A percentile compares a stretch with the other conserved stretches of the same genome.
Evolutionary conservation across 2,329 filamentous ascomycete genomes (phyloP).

Genomic region (Karstenula rhodostoma): DNA sequence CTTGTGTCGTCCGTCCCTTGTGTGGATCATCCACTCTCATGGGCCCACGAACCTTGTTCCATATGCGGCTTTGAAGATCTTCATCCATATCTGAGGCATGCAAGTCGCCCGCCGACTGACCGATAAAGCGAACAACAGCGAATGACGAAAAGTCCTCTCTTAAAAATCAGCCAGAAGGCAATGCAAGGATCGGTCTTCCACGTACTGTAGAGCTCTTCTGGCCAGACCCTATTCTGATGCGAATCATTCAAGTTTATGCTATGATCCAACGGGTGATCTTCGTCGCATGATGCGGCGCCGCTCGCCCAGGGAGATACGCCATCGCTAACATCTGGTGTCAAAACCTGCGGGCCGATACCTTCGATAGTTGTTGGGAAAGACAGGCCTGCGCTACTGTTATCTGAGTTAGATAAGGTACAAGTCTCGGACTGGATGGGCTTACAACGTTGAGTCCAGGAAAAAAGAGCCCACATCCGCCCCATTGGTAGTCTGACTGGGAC

Average conservation of each 20-base stretch:
- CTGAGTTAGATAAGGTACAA: background rate
- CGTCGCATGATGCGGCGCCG: background rate
- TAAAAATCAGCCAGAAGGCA: background rate
- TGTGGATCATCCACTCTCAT: constrained; percentile 2
- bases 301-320: constrained; percentile 1
- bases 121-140: background rate
- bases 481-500: background rate
- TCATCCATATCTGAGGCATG: background rate
- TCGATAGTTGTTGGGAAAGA: background rate
- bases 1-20: background rate
- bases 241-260: background rate
- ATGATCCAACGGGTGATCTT: constrained; percentile 1
- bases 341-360: background rate
- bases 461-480: background rate
- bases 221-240: background rate
- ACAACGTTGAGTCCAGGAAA: background rate
- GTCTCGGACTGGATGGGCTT: background rate
- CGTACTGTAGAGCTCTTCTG: background rate
- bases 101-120: background rate
- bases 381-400: background rate
- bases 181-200: background rate
- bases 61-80: constrained; percentile 2
- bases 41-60: background rate
- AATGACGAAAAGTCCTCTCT: constrained; percentile 6
- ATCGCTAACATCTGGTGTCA: constrained; percentile 2